Base-by-base conservation (phyloP, 2,329 filamentous ascomycete species). In the Fusarium chlamydosporum region DNA sequence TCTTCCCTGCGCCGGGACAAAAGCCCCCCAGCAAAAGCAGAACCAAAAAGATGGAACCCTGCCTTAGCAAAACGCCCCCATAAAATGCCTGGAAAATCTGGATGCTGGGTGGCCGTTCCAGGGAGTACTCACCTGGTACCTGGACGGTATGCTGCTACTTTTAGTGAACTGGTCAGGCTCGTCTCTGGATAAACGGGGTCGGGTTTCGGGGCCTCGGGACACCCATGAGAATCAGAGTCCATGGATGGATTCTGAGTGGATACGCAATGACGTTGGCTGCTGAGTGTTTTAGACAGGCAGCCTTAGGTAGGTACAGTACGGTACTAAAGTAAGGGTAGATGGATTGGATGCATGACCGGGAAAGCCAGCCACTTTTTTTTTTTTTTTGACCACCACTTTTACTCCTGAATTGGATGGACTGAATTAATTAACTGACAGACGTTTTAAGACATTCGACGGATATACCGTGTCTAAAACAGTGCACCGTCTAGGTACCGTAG, bases 181-280 rank as follows among this genome's bases (percentile, higher is more conserved):
- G 48, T 72, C 59, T 69, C 65, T 75, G 72, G 68, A 72, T 74
- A 68, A 72, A 72, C 58, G 60, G 70, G 60, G 61, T 55, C 64
- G 65, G 70, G 74, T 61, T 72, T 75, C 74, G 73, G 71, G 72
- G 74, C 56, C 68, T 75, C 74, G 72, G 74, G 68, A 70, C 61
- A 38, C 34, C 47, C 47, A 50, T 50, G 38, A 27, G 34, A 23
- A 23, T 23, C 23, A 23, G 23, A 23, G 23, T 23, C 23, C 23
- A 23, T 38, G 47, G 47, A 50, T 26, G 46, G 31, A n/a, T 18
- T 23, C 46, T 43, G 54, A 34, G 74, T 75, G 74, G 74, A 61
- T 69, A 72, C 66, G 64, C 61, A 69, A 76, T 76, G 74, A 76
- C 74, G 74, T 74, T 72, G 67, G 57, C 56, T 67, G 57, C 50